Conservation (phyloP, 176 grass and related monocot genomes). For the Ensete glaucum region DNA sequence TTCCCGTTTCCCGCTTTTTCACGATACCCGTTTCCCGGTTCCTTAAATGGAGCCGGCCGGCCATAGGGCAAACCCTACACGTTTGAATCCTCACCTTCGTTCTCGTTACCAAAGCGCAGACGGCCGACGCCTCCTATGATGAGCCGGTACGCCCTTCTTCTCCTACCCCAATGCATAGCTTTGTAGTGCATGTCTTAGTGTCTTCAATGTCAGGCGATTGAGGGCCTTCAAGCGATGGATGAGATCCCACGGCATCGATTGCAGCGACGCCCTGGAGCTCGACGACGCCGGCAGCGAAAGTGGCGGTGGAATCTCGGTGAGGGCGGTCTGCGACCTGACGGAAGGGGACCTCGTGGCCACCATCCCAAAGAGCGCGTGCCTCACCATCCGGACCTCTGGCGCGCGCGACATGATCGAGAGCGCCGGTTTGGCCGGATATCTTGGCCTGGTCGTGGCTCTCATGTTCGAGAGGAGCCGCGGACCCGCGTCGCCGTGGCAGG, state of each 20-base stretch:
- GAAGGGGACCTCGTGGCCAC: slow-evolving; percentile 71
- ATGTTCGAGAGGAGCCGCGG: slow-evolving; percentile 75
- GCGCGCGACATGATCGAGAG: slow-evolving; percentile 41
- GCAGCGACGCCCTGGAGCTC: slow-evolving; percentile 71
- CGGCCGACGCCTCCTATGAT: neutral
- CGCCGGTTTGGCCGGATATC: slow-evolving; percentile 40
- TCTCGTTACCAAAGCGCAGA: neutral
- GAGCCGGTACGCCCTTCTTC: neutral
- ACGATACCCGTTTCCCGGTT: too few species aligned
- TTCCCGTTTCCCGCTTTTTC: too few species aligned
- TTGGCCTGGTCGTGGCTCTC: slow-evolving; percentile 58
- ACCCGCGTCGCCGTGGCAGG: slow-evolving; percentile 40
- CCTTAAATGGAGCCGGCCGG: too few species aligned
- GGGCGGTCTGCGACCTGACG: slow-evolving; percentile 34
- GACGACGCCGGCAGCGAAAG: slow-evolving; percentile 14
- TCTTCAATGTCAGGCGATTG: slow-evolving; percentile 33
- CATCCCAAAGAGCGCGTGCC: slow-evolving; percentile 65
- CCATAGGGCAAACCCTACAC: too few species aligned
- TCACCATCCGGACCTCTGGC: slow-evolving; percentile 51
- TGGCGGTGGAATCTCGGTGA: slow-evolving; percentile 43
- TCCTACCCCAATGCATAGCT: neutral
- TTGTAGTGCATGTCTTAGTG: neutral
- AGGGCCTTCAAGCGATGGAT: slow-evolving; percentile 77
- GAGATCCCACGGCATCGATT: slow-evolving; percentile 55
- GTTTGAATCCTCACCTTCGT: too few species aligned